Conservation (phyloP, 2,329 filamentous ascomycete genomes). For the Aureobasidium sp. region DNA sequence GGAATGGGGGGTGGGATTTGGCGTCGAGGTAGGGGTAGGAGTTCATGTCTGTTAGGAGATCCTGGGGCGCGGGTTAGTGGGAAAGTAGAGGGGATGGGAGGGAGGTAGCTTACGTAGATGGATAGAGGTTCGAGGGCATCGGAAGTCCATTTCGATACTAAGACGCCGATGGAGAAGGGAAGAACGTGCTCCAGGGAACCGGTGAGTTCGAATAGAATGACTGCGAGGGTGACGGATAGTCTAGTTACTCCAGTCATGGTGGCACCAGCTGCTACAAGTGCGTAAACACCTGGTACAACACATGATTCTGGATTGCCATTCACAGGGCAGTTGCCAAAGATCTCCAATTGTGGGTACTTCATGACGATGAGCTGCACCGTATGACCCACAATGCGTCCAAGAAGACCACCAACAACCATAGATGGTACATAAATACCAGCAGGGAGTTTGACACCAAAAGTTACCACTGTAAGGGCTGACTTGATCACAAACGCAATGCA, state of each 20-base stretch:
- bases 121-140: slow-evolving; percentile 90
- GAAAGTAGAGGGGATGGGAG: background rate
- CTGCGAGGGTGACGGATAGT: slow-evolving; percentile 82
- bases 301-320: slow-evolving; percentile 64
- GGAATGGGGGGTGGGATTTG: slow-evolving; percentile 87
- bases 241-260: slow-evolving; percentile 98
- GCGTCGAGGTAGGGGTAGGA: slow-evolving; percentile 96
- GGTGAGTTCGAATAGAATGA: slow-evolving; percentile 93
- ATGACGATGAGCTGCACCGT: slow-evolving; percentile 73
- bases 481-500: slow-evolving; percentile 81
- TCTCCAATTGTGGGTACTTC: slow-evolving; percentile 57
- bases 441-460: slow-evolving; percentile 93
- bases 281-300: slow-evolving; percentile 94
- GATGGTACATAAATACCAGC: slow-evolving; percentile 97
- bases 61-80: slow-evolving; percentile 27
- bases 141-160: slow-evolving; percentile 97
- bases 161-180: slow-evolving; percentile 83
- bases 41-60: slow-evolving; percentile 93
- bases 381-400: slow-evolving; percentile 84
- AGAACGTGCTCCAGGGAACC: slow-evolving; percentile 92
- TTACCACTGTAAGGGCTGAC: slow-evolving; percentile 76
- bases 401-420: slow-evolving; percentile 93
- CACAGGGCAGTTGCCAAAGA: slow-evolving; percentile 68
- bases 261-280: slow-evolving; percentile 84
- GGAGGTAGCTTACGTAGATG: slow-evolving; percentile 53